These are phyloP conservation scores for Pistacia atlantica DNA, from an alignment of 345 rosid species.

Conservation along the genomic window DNA sequence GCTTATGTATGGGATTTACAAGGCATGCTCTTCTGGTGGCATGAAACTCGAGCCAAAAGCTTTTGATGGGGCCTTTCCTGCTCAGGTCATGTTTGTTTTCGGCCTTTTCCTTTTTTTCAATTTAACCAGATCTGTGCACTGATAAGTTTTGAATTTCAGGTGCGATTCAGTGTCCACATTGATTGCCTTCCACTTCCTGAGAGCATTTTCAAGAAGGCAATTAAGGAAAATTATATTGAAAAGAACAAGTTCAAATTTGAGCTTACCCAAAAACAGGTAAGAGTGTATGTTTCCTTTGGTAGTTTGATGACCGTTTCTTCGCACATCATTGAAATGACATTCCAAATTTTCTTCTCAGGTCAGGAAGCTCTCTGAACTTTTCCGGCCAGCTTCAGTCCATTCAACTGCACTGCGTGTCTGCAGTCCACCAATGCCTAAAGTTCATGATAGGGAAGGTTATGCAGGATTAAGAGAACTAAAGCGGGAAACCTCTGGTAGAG, in stretches of 20 bases:
- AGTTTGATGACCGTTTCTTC: constrained; percentile 19
- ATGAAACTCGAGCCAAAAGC: constrained; percentile 85
- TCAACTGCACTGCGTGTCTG: constrained; percentile 29
- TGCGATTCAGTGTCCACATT: constrained; percentile 57
- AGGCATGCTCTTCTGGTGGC: constrained; percentile 83
- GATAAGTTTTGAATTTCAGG: constrained; percentile 50
- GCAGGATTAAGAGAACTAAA: constrained; percentile 34
- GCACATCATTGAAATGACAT: constrained; percentile 7
- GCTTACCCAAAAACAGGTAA: constrained; percentile 67
- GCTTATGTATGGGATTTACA: constrained; percentile 84
- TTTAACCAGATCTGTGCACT: constrained; percentile 12
- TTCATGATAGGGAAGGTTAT: constrained; percentile 33
- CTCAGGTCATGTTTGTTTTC: constrained; percentile 56
- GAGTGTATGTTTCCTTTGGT: constrained; percentile 18
- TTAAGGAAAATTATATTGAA: constrained; percentile 66
- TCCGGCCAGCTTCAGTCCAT: constrained; percentile 55
- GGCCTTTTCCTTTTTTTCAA: constrained; percentile 8
- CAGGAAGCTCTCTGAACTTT: constrained; percentile 64
- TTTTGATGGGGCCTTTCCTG: constrained; percentile 90
- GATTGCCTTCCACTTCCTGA: constrained; percentile 87
- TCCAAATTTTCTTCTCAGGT: constrained; percentile 47
- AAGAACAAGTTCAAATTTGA: constrained; percentile 78
- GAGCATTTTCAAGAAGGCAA: constrained; percentile 71
- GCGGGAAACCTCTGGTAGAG: constrained; percentile 36
- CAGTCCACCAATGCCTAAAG: constrained; percentile 29